Evolutionary conservation across 371 early-diverging fungal species (phyloP).

Genomic region (Apophysomyces variabilis): DNA sequence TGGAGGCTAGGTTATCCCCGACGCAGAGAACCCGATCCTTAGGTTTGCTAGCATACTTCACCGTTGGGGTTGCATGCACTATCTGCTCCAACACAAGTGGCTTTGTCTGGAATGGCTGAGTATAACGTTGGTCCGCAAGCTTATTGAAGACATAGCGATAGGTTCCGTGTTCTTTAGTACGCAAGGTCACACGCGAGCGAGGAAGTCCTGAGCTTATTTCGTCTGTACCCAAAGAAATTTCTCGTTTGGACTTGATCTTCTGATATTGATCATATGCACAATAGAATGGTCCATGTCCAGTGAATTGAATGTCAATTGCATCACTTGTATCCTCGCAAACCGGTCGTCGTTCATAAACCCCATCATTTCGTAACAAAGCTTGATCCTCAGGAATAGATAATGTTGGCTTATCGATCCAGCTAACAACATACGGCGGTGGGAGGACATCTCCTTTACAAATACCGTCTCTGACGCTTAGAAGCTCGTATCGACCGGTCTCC

Average conservation of each 20-base stretch:
- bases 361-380: slow-evolving; percentile 16
- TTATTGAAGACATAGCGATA: slow-evolving; percentile 49
- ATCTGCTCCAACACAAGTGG: slow-evolving; percentile 42
- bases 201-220: slow-evolving; percentile 40
- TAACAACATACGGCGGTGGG: slow-evolving; percentile 34
- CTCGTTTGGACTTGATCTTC: slow-evolving; percentile 12
- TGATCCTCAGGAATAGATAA: slow-evolving; percentile 39
- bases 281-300: slow-evolving; percentile 44
- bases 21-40: slow-evolving; percentile 47
- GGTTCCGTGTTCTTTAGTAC: slow-evolving; percentile 41
- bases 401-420: slow-evolving; percentile 47
- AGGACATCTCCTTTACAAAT: slow-evolving; percentile 51
- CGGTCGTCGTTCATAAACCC: slow-evolving; percentile 39
- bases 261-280: slow-evolving; percentile 36
- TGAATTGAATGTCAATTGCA: slow-evolving; percentile 41
- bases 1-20: slow-evolving; percentile 37
- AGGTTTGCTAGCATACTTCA: slow-evolving; percentile 28
- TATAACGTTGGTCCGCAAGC: slow-evolving; percentile 53
- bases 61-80: slow-evolving; percentile 46
- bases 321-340: slow-evolving; percentile 53
- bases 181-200: slow-evolving; percentile 40
- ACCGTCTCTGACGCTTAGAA: slow-evolving; percentile 48
- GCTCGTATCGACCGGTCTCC: slow-evolving; percentile 44
- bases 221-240: slow-evolving; percentile 23
- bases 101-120: slow-evolving; percentile 24